phyloP scores from a whole-genome alignment of 208 protist genomes.

The Acanthamoeba lugdunensis region DNA sequence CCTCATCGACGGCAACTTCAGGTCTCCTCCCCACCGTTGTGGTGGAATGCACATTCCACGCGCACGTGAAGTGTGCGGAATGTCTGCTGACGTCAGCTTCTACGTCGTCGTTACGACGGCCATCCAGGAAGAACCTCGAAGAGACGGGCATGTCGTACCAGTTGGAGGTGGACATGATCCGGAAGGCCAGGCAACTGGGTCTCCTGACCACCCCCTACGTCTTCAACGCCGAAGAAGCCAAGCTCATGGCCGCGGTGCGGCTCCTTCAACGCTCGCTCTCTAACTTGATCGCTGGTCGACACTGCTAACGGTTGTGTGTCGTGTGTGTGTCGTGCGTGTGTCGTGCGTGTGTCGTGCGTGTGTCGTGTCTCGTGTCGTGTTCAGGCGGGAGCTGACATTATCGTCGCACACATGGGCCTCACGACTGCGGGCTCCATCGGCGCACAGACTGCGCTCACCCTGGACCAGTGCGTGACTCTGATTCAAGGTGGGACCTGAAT shows the following conservation, averaged over 20 bases:
- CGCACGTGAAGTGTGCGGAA: too few relatives aligned
- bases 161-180: conserved; percentile 69
- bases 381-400: conserved; percentile 62
- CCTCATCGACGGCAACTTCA: conserved; percentile 69
- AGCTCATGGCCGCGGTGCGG: conserved; percentile 38
- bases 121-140: conserved; percentile 68
- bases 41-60: too few relatives aligned
- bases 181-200: conserved; percentile 67
- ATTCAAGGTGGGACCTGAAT: conserved; percentile 1
- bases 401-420: conserved; percentile 70
- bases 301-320: neutral
- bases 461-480: conserved; percentile 55
- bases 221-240: conserved; percentile 61
- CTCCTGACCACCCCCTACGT: conserved; percentile 68
- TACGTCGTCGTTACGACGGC: neutral
- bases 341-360: too few relatives aligned
- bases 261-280: neutral
- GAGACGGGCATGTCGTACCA: conserved; percentile 66
- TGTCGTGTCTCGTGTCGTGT: neutral
- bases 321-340: too few relatives aligned
- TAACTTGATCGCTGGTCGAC: neutral
- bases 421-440: conserved; percentile 67
- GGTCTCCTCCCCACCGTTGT: neutral
- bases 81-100: neutral
- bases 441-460: conserved; percentile 15